These are phyloP conservation scores for Oryza glumipatula DNA, from an alignment of 176 grass and related monocot species.

Conservation along the genomic window DNA sequence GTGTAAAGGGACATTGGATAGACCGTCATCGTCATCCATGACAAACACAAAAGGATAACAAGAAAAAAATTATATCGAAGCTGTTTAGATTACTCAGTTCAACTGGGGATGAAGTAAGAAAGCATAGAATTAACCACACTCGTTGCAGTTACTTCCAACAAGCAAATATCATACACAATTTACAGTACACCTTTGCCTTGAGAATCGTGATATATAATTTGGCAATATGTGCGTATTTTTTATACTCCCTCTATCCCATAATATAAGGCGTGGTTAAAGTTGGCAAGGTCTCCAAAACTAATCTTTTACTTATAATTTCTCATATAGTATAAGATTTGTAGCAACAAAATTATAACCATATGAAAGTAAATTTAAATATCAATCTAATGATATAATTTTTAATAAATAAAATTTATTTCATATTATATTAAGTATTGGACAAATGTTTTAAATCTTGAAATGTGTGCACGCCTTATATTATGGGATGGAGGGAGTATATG, in stretches of 20 bases:
- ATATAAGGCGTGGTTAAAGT: too few species aligned
- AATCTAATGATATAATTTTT: too few species aligned
- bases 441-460: too few species aligned
- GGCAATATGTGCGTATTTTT: background rate
- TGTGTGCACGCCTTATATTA: too few species aligned
- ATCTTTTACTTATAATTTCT: too few species aligned
- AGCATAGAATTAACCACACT: background rate
- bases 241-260: too few species aligned
- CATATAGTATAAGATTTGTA: too few species aligned
- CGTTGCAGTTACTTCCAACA: conserved; percentile 24
- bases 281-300: too few species aligned
- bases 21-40: conserved; percentile 28
- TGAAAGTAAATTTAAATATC: too few species aligned
- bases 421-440: too few species aligned
- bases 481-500: background rate
- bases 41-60: conserved; percentile 16
- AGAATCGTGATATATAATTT: background rate
- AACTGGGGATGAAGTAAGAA: conserved; percentile 10
- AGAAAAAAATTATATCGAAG: conserved; percentile 9
- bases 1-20: conserved; percentile 32
- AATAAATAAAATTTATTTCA: too few species aligned
- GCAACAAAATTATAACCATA: too few species aligned
- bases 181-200: background rate
- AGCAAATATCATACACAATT: background rate
- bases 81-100: background rate